Evolutionary conservation across 805 yeast species (phyloP).

Genomic region (Candida golubevii): DNA sequence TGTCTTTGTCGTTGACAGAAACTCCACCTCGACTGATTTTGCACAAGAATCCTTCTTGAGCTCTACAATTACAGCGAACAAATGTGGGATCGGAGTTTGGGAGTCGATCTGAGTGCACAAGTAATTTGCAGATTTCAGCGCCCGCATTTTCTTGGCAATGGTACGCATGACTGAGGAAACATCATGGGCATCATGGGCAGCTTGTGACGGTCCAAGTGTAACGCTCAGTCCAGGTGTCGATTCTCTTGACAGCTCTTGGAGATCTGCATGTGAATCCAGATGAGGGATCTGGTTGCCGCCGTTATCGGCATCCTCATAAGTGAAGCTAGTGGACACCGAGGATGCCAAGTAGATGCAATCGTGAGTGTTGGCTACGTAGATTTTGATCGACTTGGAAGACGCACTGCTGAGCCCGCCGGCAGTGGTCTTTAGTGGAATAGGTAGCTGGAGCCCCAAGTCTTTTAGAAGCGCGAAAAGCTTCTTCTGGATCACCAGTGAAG

Average conservation of each 20-base stretch:
- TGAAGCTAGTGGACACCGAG: conserved; percentile 35
- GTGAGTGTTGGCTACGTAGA: conserved; percentile 36
- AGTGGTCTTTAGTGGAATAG: conserved; percentile 32
- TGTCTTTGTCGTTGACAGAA: conserved; percentile 41
- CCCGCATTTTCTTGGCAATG: conserved; percentile 17
- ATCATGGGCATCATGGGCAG: neutral
- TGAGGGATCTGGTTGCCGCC: conserved; percentile 26
- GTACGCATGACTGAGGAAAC: conserved; percentile 2
- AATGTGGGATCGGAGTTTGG: conserved; percentile 45
- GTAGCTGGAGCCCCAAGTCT: conserved; percentile 39
- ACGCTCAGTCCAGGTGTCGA: conserved; percentile 3
- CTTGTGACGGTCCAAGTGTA: neutral
- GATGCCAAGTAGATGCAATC: conserved; percentile 40
- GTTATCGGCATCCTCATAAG: conserved; percentile 41
- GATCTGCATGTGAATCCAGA: conserved; percentile 5
- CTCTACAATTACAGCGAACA: conserved; percentile 49
- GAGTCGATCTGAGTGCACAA: conserved; percentile 34
- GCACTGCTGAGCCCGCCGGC: conserved; percentile 21
- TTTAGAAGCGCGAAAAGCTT: conserved; percentile 26
- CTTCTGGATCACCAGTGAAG: conserved; percentile 32
- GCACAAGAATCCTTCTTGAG: conserved; percentile 37
- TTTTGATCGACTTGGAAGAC: conserved; percentile 24
- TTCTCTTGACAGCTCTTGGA: neutral
- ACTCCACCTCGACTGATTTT: conserved; percentile 36
- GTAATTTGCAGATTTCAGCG: conserved; percentile 33